Evolutionary conservation across 345 rosid species (phyloP).

Genomic region (Cardamine chenopodiifolia): DNA sequence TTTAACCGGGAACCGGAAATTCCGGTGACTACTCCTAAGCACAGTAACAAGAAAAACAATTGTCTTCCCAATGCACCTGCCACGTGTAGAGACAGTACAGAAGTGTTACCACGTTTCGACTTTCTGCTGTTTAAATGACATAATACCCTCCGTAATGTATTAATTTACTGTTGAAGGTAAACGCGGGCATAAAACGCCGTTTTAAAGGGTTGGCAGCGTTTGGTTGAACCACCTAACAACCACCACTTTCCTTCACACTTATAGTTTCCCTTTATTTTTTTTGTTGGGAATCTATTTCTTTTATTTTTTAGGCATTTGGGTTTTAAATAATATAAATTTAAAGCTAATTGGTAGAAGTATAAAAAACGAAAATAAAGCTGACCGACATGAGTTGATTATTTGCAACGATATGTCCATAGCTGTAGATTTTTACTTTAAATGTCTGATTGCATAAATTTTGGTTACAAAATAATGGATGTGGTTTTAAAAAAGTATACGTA

Average conservation of each 20-base stretch:
- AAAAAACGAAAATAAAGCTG: not conserved
- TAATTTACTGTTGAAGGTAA: conserved; percentile 40
- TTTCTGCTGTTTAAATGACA: conserved; percentile 29
- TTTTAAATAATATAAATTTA: not conserved
- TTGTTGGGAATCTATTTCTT: conserved; percentile 25
- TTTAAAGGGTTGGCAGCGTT: conserved; percentile 71
- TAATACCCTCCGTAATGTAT: conserved; percentile 28
- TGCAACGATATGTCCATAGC: not conserved
- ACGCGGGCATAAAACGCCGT: conserved; percentile 64
- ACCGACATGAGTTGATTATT: conserved; percentile 17
- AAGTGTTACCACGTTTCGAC: conserved; percentile 53
- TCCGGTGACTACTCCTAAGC: conserved; percentile 44
- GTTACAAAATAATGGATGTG: not conserved
- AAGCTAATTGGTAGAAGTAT: conserved; percentile 24
- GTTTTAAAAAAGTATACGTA: not conserved
- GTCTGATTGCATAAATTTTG: not conserved
- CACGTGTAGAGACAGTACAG: conserved; percentile 42
- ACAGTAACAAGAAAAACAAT: conserved; percentile 43
- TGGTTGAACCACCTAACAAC: conserved; percentile 99
- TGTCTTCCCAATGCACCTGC: conserved; percentile 38
- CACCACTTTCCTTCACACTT: conserved; percentile 66
- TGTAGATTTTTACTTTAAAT: not conserved
- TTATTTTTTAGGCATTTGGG: conserved; percentile 16
- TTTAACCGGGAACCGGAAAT: conserved; percentile 44
- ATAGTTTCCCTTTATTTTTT: conserved; percentile 36